Base-by-base conservation (phyloP, 169 alveolate species). In the Plasmodium gallinaceum region DNA sequence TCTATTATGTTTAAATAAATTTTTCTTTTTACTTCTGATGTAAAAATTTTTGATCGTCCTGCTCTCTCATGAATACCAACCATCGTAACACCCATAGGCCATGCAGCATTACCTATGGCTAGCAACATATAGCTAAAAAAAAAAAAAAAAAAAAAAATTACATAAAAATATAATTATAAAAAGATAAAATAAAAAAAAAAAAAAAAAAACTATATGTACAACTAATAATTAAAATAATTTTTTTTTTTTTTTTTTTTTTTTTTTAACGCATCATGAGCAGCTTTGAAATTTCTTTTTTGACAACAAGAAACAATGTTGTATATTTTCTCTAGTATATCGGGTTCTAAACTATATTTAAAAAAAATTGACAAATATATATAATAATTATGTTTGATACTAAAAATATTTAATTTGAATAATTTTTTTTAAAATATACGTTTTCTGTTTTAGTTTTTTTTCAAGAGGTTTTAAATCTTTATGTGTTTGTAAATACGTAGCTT, bases 21-120 rank as follows among this genome's bases (percentile, higher is more conserved):
- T 72, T 51, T 58, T 45, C 43, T 96, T 24, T 96, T 97, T 18
- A 97, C 97, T 75, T 97, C 97, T 43, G 97, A 93, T 3, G 97
- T 94, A 80, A 89, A 96, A 46, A 97, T 96, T 80, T 96, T 94
- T 16, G 98, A 95, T 75, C 98, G 90, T 32, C 98, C 98, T 42
- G 98, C 96, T 73, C 99, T 92, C 90, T 97, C 98, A 92, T 97
- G 99, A 42, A 97, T 97, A 42, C 98, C 98, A 60, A 97, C 98
- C 98, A 96, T 97, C 48, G 98, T 97, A 16, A 97, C 98, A 9
- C 99, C 99, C 98, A 93, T 93, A 22, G 98, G 99, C 99, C 99
- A 97, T 6, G 99, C 98, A n/a, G 99, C 98, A 92, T 97, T 97
- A 14, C 99, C 99, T 51, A 97, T 97, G 66, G 98, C 97, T 48